Percentiles rank a stretch among this genome's conserved stretches.
phyloP scores from a whole-genome alignment of 352 stramenopile species.

The Pythium brassicae region DNA sequence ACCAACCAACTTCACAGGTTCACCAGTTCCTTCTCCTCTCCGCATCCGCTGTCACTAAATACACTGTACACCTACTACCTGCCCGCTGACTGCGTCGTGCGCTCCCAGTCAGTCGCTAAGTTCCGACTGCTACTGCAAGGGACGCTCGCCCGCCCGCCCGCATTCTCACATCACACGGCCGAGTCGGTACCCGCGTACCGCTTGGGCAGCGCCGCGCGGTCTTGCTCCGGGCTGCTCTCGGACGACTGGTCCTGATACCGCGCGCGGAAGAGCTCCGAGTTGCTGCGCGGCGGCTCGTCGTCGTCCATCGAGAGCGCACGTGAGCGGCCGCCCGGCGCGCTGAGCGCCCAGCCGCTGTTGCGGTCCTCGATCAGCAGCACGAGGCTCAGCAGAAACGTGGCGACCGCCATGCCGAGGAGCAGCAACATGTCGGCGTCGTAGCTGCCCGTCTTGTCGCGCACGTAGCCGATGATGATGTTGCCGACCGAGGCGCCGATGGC shows the following conservation, averaged over 20 bases:
- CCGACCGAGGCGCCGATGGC: constrained; percentile 76
- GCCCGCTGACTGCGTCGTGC: too few relatives aligned
- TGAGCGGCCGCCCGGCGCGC: constrained; percentile 40
- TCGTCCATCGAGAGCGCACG: constrained; percentile 60
- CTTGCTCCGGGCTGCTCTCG: constrained; percentile 15
- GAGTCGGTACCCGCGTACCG: constrained; percentile 7
- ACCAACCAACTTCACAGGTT: background rate
- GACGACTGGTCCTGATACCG: constrained; percentile 15
- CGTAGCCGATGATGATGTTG: constrained; percentile 82
- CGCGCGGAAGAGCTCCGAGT: constrained; percentile 34
- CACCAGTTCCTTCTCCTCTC: background rate
- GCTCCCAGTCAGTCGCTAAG: background rate
- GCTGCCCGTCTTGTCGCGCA: constrained; percentile 75
- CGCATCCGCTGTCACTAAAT: constrained; percentile 2
- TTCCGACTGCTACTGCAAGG: too few relatives aligned
- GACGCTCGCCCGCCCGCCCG: too few relatives aligned
- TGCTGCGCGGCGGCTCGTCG: constrained; percentile 41
- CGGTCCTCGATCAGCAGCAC: constrained; percentile 64
- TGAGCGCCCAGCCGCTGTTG: constrained; percentile 48
- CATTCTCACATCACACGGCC: background rate
- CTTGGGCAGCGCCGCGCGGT: background rate
- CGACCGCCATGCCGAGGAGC: constrained; percentile 62
- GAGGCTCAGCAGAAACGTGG: constrained; percentile 67
- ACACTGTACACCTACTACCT: constrained; percentile 11
- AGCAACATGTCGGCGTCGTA: constrained; percentile 85